phyloP scores from a whole-genome alignment of 2,329 filamentous ascomycete species.

The Boeremia lycopersici region DNA sequence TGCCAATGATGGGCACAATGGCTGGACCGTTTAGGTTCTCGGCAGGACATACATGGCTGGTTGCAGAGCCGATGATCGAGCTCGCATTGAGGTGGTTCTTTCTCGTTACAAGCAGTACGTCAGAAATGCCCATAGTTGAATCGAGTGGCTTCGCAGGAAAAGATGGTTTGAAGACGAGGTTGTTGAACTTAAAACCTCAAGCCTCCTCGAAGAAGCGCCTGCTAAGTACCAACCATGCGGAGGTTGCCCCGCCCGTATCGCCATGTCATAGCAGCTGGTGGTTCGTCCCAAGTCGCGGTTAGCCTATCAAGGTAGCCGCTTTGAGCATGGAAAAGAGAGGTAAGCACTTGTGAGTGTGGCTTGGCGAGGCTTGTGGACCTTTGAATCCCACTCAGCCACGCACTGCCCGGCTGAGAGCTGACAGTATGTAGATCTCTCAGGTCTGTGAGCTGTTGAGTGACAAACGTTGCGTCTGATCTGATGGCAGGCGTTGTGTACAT shows the following conservation, averaged over 20 bases:
- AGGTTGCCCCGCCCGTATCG: conserved; percentile 1
- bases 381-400: conserved; percentile 3
- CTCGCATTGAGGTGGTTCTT: conserved; percentile 2
- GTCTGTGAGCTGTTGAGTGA: background rate
- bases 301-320: background rate
- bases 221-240: conserved; percentile 2
- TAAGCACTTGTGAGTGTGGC: conserved; percentile 9
- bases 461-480: background rate
- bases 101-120: background rate
- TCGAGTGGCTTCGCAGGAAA: too few relatives aligned
- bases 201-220: background rate
- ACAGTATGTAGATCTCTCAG: conserved; percentile 1
- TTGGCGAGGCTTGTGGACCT: conserved; percentile 12
- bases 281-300: background rate
- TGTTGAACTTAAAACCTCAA: background rate
- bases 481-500: too few relatives aligned
- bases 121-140: background rate
- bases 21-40: conserved; percentile 20
- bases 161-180: background rate
- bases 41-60: conserved; percentile 21
- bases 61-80: conserved; percentile 9
- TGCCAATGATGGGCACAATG: conserved; percentile 29
- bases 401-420: background rate
- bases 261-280: conserved; percentile 8
- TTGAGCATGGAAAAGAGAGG: background rate